Base-by-base conservation (phyloP, 139 green algal genomes). In the Mesotaenium endlicherianum region DNA sequence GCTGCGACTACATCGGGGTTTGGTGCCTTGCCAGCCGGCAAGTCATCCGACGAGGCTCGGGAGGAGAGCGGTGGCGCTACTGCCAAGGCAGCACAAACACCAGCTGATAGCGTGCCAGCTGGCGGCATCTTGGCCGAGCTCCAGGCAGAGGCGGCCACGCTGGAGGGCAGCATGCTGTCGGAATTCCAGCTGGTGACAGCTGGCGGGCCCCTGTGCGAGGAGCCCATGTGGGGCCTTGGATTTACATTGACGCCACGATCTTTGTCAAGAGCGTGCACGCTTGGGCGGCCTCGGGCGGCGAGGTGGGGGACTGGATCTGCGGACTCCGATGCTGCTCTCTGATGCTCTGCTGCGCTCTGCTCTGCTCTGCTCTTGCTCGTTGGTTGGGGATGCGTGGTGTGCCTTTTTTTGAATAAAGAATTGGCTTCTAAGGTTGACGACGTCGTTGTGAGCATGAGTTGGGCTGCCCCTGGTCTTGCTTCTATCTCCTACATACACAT, bases 201-300 rank as follows among this genome's bases (percentile, higher is more conserved):
- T 2, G 91, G 90, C 40, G 96, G 96, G 1, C 96, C 96, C 1
- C 88, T 99, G 82, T 99, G 96, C 82, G 95, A 98, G 50, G 96
- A 99, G 89, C 93, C 95, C 26, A 83, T 99, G 83, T 98, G 93
- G 92, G 95, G 95, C 1, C 88, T 98, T 3, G 90, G 86, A 0
- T 93, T 99, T 40, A 94, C 69, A 85, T 97, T 50, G 89, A 94
- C n/a, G 90, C 87, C 36, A 69, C 30, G 36, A 59, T 90, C 39
- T 20, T 53, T 34, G 20, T 47, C n/a, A n/a, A n/a, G n/a, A n/a
- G n/a, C n/a, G n/a, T n/a, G n/a, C n/a, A n/a, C n/a, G n/a, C n/a
- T n/a, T n/a, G n/a, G n/a, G n/a, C n/a, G n/a, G n/a, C n/a, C n/a
- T n/a, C n/a, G n/a, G n/a, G n/a, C n/a, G n/a, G n/a, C n/a, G n/a